Conservation (phyloP, 1,284 basidiomycete species). For the Sporisorium reilianum region DNA sequence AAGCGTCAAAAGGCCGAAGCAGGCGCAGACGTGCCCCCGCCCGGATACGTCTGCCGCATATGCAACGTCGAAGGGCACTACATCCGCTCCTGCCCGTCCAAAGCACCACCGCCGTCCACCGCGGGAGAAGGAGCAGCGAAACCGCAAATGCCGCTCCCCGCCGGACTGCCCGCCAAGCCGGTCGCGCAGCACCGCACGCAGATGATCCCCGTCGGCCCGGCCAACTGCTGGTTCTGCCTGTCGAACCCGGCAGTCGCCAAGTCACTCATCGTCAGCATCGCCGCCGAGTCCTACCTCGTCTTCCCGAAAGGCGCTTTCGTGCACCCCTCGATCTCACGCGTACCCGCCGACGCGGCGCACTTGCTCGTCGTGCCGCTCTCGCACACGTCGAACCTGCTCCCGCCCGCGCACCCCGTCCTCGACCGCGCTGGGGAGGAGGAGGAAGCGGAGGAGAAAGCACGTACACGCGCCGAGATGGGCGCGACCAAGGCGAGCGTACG, state of each 20-base stretch:
- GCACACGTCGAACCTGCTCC: constrained; percentile 40
- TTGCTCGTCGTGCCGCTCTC: constrained; percentile 61
- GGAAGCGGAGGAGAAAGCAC: constrained; percentile 8
- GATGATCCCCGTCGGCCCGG: constrained; percentile 57
- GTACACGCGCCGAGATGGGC: constrained; percentile 39
- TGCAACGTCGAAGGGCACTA: constrained; percentile 51
- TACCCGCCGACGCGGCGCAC: constrained; percentile 59
- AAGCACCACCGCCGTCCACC: constrained; percentile 1
- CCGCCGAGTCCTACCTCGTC: constrained; percentile 58
- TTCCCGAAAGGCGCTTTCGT: constrained; percentile 63
- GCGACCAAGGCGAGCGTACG: constrained; percentile 29
- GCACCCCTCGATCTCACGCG: constrained; percentile 18
- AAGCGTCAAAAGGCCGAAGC: constrained; percentile 16
- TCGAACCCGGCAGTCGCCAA: constrained; percentile 62
- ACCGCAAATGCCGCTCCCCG: constrained; percentile 26
- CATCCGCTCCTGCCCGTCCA: constrained; percentile 49
- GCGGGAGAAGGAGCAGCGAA: not conserved
- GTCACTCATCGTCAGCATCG: constrained; percentile 60
- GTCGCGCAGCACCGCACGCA: constrained; percentile 6
- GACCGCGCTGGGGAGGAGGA: not conserved
- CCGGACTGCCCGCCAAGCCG: constrained; percentile 37
- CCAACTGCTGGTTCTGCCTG: constrained; percentile 68
- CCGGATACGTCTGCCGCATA: constrained; percentile 56
- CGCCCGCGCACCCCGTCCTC: constrained; percentile 12
- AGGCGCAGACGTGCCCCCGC: constrained; percentile 40